Evolutionary conservation across 805 yeast genomes (phyloP), one percentile per base, ranked within the genome.

Genomic region (Candida loeiensis): DNA sequence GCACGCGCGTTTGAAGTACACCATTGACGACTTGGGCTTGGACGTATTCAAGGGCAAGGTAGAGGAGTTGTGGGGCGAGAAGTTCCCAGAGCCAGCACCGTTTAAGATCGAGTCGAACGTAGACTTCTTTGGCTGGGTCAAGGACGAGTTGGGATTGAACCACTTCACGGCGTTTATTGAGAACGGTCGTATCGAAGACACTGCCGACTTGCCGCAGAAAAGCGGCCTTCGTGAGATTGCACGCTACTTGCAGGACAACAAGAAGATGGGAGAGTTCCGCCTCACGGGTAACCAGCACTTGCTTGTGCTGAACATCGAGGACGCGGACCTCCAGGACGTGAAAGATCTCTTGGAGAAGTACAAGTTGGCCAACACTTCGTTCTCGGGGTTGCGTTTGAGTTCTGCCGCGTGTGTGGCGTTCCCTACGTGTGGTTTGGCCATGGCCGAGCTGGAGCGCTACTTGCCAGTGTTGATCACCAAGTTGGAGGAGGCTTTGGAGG

Each of bases 401-500:
- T 87, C 96, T 6, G 89, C 95, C 18, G 95, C 98, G 0, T 91
- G 98, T 77, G 98, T 91, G 44, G 97, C 96, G 2, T 82, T 91
- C 77, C 98, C 98, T 51, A 91, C 98, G 1, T 91, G 98, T 79
- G 98, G 98, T 51, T 77, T 91, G 57, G 98, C 98, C 14, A 89
- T 91, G 97, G 98, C 98, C 24, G 98, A 91, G 69, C 84, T 95
- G 40, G 98, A 91, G 71, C 81, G 98, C 59, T 83, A 82, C 60
- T 73, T 91, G 54, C 98, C 98, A 6, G 82, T 74, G 36, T 74
- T 91, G 53, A 77, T 91, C 50, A 63, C 82, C 47, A 87, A 89
- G 66, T 68, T 91, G 45, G 98, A 91, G 64, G 77, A 71, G n/a
- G 80, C 88, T 15, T 71, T 91, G 43, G 97, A 91, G 65, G 95